Evolutionary conservation across 2,329 filamentous ascomycete species (phyloP).

Genomic region (Metarhizium guizhouense): DNA sequence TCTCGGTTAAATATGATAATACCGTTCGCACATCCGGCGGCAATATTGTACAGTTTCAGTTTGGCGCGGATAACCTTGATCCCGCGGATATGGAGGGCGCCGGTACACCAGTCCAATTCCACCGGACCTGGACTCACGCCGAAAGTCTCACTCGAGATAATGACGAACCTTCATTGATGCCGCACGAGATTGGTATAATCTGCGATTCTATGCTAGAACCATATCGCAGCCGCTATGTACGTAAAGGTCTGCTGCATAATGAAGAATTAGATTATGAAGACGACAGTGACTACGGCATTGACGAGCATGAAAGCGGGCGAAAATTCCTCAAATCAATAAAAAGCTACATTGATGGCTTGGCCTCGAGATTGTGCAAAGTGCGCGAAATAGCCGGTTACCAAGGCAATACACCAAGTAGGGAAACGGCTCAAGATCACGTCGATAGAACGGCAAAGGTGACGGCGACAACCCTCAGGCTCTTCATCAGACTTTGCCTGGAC

Average conservation of each 20-base stretch:
- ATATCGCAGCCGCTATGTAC: constrained; percentile 44
- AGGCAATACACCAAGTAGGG: neutral
- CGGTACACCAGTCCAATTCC: constrained; percentile 85
- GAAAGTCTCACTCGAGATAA: constrained; percentile 73
- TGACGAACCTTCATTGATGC: constrained; percentile 60
- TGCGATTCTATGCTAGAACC: constrained; percentile 38
- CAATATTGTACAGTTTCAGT: constrained; percentile 90
- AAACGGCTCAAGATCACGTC: constrained; percentile 21
- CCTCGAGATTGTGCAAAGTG: constrained; percentile 47
- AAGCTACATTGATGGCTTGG: constrained; percentile 54
- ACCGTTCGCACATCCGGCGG: constrained; percentile 86
- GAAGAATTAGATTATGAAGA: constrained; percentile 61
- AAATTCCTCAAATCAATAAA: constrained; percentile 73
- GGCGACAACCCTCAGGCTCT: constrained; percentile 57
- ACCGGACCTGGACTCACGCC: constrained; percentile 77
- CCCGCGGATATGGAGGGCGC: constrained; percentile 95
- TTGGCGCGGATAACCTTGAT: constrained; percentile 88
- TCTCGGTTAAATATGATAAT: constrained; percentile 86
- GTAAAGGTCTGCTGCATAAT: constrained; percentile 46
- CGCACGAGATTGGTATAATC: constrained; percentile 60
- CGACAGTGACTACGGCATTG: constrained; percentile 55
- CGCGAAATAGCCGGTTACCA: constrained; percentile 21
- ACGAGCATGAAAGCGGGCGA: constrained; percentile 72
- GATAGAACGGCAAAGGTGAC: constrained; percentile 81
- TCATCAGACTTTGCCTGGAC: constrained; percentile 71